Conservation (phyloP, 2,329 filamentous ascomycete genomes). For the Nannizzia gypsea region DNA sequence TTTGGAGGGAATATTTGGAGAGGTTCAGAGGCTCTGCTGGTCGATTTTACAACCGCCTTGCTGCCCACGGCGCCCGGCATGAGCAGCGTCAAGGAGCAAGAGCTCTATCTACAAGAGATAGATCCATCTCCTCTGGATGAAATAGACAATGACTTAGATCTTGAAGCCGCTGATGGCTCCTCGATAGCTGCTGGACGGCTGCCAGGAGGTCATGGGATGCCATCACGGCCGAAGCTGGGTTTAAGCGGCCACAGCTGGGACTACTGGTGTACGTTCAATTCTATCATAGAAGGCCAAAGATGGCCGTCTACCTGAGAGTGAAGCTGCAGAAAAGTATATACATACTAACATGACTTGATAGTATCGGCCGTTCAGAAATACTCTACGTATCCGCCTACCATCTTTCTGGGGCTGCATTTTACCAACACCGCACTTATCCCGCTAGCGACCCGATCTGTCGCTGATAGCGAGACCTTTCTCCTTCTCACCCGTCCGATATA, state of each 20-base stretch:
- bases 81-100: neutral
- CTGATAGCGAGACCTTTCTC: constrained; percentile 69
- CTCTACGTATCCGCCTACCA: constrained; percentile 70
- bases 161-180: constrained; percentile 10
- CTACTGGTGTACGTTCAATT: constrained; percentile 54
- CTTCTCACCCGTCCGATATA: constrained; percentile 87
- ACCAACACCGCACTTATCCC: constrained; percentile 74
- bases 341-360: constrained; percentile 22
- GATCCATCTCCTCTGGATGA: constrained; percentile 72
- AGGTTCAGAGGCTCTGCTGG: no score
- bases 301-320: neutral
- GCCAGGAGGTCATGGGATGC: constrained; percentile 9
- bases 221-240: constrained; percentile 30
- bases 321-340: neutral
- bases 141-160: constrained; percentile 35
- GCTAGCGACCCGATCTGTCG: constrained; percentile 58
- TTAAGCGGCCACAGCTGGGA: constrained; percentile 60
- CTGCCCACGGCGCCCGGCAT: neutral
- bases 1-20: no score
- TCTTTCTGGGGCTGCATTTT: constrained; percentile 66
- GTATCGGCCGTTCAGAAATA: constrained; percentile 73
- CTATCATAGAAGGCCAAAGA: no score
- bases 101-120: constrained; percentile 50
- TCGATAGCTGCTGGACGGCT: neutral
- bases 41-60: no score